Percentiles rank a stretch among this genome's conserved stretches.
Evolutionary conservation across 2,329 filamentous ascomycete genomes (phyloP).

Genomic region (Sclerotinia sclerotiorum): DNA sequence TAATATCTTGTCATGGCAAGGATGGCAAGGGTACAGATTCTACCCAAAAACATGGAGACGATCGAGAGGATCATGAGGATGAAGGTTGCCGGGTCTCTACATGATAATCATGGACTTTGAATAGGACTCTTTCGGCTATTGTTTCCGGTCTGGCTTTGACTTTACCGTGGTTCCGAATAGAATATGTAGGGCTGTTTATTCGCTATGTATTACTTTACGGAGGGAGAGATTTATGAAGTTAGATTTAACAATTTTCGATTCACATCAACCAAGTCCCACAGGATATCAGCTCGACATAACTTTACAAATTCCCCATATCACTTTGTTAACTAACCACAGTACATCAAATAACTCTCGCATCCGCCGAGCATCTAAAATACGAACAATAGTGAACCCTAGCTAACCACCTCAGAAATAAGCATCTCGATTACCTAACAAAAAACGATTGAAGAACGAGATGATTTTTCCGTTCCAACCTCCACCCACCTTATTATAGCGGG

Average conservation of each 20-base stretch:
- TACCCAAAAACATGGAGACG: neutral
- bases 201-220: neutral
- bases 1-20: too few species aligned
- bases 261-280: too few species aligned
- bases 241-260: neutral
- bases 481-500: neutral
- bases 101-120: neutral
- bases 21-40: too few species aligned
- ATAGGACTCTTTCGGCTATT: too few species aligned
- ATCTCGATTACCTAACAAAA: neutral
- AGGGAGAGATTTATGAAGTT: neutral
- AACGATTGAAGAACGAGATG: neutral
- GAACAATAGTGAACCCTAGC: too few species aligned
- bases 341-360: too few species aligned
- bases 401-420: too few species aligned
- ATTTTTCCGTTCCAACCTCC: neutral
- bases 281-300: neutral
- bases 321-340: too few species aligned
- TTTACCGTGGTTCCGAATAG: accelerated
- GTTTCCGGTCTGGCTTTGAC: neutral
- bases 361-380: too few species aligned
- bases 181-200: neutral
- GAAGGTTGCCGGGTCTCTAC: neutral
- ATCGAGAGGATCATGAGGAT: neutral
- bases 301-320: too few species aligned